Percentiles rank a stretch among this genome's conserved stretches.
phyloP scores from a whole-genome alignment of 257 asterid species.

The Nicotiana tomentosiformis region DNA sequence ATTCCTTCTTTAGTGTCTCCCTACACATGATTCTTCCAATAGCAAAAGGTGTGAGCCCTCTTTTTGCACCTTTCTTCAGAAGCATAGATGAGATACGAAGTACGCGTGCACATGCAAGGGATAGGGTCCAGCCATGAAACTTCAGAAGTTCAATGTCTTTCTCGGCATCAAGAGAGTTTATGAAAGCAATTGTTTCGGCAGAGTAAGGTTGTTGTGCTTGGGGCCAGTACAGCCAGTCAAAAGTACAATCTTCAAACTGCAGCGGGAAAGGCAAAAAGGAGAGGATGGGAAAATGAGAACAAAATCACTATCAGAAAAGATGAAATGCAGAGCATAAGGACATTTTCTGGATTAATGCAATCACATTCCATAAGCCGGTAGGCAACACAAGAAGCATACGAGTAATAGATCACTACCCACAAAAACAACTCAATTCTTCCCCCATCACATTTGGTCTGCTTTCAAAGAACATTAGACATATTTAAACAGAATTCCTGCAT shows the following conservation, averaged over 20 bases:
- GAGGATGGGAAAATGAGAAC: background rate
- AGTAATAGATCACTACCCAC: background rate
- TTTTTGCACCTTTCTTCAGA: constrained; percentile 61
- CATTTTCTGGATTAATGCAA: background rate
- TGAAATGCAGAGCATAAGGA: background rate
- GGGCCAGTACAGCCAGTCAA: constrained; percentile 90
- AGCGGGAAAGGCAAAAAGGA: constrained; percentile 1
- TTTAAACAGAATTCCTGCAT: background rate
- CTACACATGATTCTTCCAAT: constrained; percentile 71
- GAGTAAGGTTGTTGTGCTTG: constrained; percentile 56
- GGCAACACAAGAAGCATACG: background rate
- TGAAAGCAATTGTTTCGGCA: constrained; percentile 43
- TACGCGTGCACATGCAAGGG: constrained; percentile 45
- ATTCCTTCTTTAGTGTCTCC: constrained; percentile 51
- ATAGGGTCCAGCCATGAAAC: constrained; percentile 58
- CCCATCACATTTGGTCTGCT: background rate
- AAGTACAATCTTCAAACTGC: constrained; percentile 75
- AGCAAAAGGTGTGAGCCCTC: constrained; percentile 52
- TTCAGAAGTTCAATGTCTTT: constrained; percentile 57
- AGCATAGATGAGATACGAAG: constrained; percentile 66
- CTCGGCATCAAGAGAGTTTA: constrained; percentile 55
- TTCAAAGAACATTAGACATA: background rate
- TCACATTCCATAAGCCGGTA: background rate
- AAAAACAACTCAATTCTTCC: background rate
- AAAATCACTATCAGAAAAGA: background rate